A percentile compares a stretch with the other conserved stretches of the same genome.
Conservation (phyloP, 2,329 filamentous ascomycete genomes). For the Davidsoniella eucalypti region DNA sequence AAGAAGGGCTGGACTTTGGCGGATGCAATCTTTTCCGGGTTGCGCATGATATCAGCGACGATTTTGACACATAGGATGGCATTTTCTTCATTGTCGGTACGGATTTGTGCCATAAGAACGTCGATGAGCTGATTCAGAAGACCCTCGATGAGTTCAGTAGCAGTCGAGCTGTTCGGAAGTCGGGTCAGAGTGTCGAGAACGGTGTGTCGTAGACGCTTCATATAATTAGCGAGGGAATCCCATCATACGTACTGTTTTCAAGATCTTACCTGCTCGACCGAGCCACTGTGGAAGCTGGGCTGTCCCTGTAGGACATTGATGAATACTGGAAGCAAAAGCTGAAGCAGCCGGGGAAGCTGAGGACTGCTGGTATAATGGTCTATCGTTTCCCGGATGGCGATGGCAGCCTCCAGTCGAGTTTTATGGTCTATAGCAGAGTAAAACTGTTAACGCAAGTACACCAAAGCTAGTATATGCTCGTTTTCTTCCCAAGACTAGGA, state of each 20-base stretch:
- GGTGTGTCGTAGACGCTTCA: conserved; percentile 73
- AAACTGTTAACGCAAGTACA: no score
- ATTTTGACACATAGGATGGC: conserved; percentile 97
- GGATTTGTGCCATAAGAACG: conserved; percentile 73
- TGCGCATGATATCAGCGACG: conserved; percentile 88
- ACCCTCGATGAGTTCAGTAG: conserved; percentile 67
- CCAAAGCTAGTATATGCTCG: no score
- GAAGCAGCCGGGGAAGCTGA: conserved; percentile 66
- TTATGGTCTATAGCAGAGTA: conserved; percentile 26
- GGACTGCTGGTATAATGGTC: conserved; percentile 70
- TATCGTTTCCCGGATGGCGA: conserved; percentile 76
- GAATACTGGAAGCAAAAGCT: conserved; percentile 80
- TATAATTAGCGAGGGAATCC: background rate
- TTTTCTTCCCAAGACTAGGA: no score
- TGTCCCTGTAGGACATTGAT: conserved; percentile 68
- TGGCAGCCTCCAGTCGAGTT: conserved; percentile 65
- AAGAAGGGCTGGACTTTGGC: conserved; percentile 79
- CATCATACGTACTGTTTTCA: background rate
- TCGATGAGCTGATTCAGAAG: conserved; percentile 83
- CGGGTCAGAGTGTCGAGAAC: conserved; percentile 90
- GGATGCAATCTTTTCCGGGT: conserved; percentile 66
- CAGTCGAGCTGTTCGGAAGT: conserved; percentile 52
- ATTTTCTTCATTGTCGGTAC: conserved; percentile 94
- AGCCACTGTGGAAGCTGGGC: conserved; percentile 82
- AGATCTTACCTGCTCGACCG: conserved; percentile 60